These are phyloP conservation scores for Ascochyta fabae DNA, from an alignment of 2,329 filamentous ascomycete genomes.

Conservation along the genomic window DNA sequence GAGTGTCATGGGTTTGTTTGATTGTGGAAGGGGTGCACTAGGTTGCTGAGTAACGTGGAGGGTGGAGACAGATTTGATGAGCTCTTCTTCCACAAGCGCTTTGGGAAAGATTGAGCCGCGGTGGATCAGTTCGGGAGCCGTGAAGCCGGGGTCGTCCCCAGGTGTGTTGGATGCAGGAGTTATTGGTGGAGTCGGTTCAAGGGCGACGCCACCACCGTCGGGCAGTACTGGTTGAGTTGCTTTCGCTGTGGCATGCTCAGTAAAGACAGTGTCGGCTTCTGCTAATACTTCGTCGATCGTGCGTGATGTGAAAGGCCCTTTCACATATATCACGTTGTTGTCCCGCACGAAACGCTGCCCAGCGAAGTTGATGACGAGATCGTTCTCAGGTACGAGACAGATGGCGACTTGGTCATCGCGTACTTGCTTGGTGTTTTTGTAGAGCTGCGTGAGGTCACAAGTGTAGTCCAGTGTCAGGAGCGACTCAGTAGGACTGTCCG, in stretches of 20 bases:
- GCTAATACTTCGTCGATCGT: constrained; percentile 24
- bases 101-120: constrained; percentile 14
- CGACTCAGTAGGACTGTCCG: constrained; percentile 11
- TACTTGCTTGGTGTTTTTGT: constrained; percentile 18
- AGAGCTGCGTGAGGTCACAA: constrained; percentile 26
- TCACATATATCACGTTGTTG: constrained; percentile 34
- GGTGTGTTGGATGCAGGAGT: background rate
- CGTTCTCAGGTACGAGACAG: constrained; percentile 39
- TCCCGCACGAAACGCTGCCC: constrained; percentile 17
- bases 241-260: constrained; percentile 10
- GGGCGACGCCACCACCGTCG: background rate
- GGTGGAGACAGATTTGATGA: constrained; percentile 20
- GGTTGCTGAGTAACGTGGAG: constrained; percentile 7
- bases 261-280: constrained; percentile 20
- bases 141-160: background rate
- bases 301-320: constrained; percentile 35
- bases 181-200: background rate
- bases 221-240: background rate
- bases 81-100: constrained; percentile 12
- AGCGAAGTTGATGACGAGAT: constrained; percentile 25
- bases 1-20: constrained; percentile 37
- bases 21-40: background rate
- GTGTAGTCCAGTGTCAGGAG: constrained; percentile 38
- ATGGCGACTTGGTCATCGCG: constrained; percentile 30
- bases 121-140: background rate